Conservation (phyloP, 495 filamentous ascomycete species). For the Penicillium manginii region DNA sequence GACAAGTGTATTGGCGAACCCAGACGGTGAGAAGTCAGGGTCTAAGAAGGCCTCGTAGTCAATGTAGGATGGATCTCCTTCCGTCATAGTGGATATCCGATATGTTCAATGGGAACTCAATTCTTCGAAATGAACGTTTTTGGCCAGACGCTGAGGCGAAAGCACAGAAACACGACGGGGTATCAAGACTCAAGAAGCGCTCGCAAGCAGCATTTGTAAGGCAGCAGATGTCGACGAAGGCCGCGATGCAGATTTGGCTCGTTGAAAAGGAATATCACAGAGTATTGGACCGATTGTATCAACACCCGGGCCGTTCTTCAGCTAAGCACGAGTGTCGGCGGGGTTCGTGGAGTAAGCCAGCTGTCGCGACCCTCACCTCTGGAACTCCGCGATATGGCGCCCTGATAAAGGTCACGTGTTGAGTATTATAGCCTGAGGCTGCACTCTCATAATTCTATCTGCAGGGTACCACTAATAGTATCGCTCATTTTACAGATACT, state of each 20-base stretch:
- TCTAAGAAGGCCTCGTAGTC: slow-evolving; percentile 93
- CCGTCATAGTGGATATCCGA: slow-evolving; percentile 31
- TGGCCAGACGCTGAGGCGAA: neutral
- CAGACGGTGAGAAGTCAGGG: slow-evolving; percentile 75
- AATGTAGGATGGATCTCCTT: slow-evolving; percentile 77
- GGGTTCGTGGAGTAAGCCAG: slow-evolving; percentile 17
- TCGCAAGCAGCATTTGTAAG: neutral
- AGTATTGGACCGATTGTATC: neutral
- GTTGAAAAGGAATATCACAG: neutral
- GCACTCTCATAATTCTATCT: too few species aligned
- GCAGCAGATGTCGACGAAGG: neutral
- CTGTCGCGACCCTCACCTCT: slow-evolving; percentile 10
- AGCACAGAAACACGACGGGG: neutral
- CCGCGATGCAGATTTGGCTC: neutral
- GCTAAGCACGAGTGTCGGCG: neutral
- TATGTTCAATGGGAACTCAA: neutral
- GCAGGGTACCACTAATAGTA: too few species aligned
- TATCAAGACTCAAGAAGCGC: slow-evolving; percentile 8
- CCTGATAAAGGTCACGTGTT: slow-evolving; percentile 20
- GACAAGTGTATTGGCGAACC: slow-evolving; percentile 88
- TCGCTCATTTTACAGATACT: too few species aligned
- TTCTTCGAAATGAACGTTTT: neutral
- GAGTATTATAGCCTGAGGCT: slow-evolving; percentile 7
- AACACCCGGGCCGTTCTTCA: neutral
- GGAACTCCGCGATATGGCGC: slow-evolving; percentile 23